phyloP scores from a whole-genome alignment of 106 monocot species.

The Dioscorea dumetorum region DNA sequence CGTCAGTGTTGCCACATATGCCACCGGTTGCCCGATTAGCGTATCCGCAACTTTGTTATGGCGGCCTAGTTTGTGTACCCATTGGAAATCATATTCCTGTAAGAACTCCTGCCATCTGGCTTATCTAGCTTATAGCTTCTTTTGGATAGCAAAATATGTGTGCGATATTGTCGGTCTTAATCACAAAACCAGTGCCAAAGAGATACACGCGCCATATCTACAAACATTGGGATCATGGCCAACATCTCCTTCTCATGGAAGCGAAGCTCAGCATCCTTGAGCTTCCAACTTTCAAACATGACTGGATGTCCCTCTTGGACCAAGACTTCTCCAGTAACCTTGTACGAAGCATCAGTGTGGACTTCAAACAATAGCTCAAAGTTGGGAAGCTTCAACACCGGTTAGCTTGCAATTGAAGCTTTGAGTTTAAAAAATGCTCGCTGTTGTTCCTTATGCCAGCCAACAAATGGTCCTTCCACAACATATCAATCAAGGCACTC shows the following conservation, averaged over 20 bases:
- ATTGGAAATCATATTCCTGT: background rate
- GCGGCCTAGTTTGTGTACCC: background rate
- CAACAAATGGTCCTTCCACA: background rate
- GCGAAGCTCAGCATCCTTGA: background rate
- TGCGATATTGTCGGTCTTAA: background rate
- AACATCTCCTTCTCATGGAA: background rate
- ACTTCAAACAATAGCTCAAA: background rate
- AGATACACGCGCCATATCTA: background rate
- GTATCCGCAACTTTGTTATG: background rate
- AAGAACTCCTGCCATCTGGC: slow-evolving; percentile 3
- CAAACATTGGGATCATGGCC: background rate
- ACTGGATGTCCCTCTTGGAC: background rate
- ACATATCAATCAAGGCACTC: background rate
- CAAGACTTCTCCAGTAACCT: background rate
- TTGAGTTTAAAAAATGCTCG: background rate
- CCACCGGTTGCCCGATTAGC: background rate
- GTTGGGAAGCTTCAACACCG: background rate
- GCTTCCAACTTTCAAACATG: slow-evolving; percentile 1
- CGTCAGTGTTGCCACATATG: background rate
- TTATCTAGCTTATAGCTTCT: background rate
- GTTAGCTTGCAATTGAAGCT: background rate
- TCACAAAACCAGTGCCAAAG: background rate
- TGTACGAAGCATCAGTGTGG: background rate
- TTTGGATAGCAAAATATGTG: background rate
- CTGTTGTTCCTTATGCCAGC: background rate